Conservation (phyloP, 2,329 filamentous ascomycete genomes). For the Alternaria conjuncta region DNA sequence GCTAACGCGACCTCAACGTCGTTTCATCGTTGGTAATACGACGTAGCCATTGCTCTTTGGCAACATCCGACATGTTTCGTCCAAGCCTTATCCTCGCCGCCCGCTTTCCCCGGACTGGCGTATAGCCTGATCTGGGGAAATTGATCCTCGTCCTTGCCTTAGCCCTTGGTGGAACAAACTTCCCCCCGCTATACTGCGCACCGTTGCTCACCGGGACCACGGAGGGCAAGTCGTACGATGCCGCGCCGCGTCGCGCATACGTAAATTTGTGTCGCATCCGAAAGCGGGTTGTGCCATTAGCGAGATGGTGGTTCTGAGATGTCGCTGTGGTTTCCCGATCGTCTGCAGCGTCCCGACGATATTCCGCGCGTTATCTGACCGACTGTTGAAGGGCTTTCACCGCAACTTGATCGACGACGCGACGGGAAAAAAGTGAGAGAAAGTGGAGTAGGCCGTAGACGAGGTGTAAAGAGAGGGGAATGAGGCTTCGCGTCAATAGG, state of each 20-base stretch:
- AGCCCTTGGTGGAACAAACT: slow-evolving; percentile 20
- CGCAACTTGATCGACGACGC: slow-evolving; percentile 9
- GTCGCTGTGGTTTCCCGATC: neutral
- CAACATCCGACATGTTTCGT: slow-evolving; percentile 3
- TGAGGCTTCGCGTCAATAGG: neutral
- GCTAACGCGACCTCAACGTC: slow-evolving; percentile 12
- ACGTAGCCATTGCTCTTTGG: slow-evolving; percentile 13
- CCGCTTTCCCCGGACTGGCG: slow-evolving; percentile 26
- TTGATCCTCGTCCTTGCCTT: slow-evolving; percentile 23
- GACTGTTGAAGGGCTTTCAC: slow-evolving; percentile 9
- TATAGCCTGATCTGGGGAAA: slow-evolving; percentile 30
- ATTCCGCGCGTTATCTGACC: slow-evolving; percentile 11
- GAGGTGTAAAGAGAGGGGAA: neutral
- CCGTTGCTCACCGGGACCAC: slow-evolving; percentile 7
- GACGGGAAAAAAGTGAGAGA: neutral
- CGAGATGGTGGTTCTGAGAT: neutral
- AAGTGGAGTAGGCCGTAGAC: neutral
- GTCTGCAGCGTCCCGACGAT: slow-evolving; percentile 2
- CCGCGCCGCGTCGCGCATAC: neutral
- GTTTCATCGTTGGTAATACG: slow-evolving; percentile 15
- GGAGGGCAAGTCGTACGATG: slow-evolving; percentile 5
- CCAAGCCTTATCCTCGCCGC: slow-evolving; percentile 8
- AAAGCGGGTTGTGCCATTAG: slow-evolving; percentile 5
- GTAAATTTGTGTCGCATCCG: slow-evolving; percentile 1
- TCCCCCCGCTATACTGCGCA: slow-evolving; percentile 14